Percentiles rank a stretch among this genome's conserved stretches.
Evolutionary conservation across 768 basidiomycete species (phyloP).

Genomic region (Tulasnella sp.): DNA sequence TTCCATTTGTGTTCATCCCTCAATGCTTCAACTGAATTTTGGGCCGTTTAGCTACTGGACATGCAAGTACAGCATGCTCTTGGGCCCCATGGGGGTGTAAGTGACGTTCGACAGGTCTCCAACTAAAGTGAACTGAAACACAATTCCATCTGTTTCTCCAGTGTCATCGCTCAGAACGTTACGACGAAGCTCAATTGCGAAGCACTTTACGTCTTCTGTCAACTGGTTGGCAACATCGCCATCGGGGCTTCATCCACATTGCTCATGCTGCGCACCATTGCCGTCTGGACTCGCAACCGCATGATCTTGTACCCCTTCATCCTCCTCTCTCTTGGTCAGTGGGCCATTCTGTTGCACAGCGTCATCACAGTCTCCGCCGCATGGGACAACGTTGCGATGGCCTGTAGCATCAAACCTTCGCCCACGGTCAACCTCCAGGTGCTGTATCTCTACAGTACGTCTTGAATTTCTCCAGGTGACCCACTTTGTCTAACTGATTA

Average conservation of each 20-base stretch:
- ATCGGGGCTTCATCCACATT: conserved; percentile 16
- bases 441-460: conserved; percentile 47
- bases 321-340: conserved; percentile 44
- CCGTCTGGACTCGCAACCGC: conserved; percentile 50
- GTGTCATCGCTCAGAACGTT: not conserved
- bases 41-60: too few relatives aligned
- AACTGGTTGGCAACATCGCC: conserved; percentile 22
- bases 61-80: conserved; percentile 3
- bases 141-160: not conserved
- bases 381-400: not conserved
- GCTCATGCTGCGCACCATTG: conserved; percentile 33
- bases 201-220: conserved; percentile 37
- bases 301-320: conserved; percentile 41
- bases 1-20: too few relatives aligned
- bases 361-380: not conserved
- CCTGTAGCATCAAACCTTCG: conserved; percentile 12
- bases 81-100: conserved; percentile 5
- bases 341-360: conserved; percentile 1
- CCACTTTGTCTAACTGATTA: not conserved
- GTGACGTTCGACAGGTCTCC: not conserved
- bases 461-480: not conserved
- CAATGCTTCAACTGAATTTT: too few relatives aligned
- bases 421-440: conserved; percentile 44
- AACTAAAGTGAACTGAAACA: too few relatives aligned
- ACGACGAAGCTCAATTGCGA: conserved; percentile 33